phyloP scores from a whole-genome alignment of 1,139 yeast genomes.

The Kurtzmaniella quercitrusa region DNA sequence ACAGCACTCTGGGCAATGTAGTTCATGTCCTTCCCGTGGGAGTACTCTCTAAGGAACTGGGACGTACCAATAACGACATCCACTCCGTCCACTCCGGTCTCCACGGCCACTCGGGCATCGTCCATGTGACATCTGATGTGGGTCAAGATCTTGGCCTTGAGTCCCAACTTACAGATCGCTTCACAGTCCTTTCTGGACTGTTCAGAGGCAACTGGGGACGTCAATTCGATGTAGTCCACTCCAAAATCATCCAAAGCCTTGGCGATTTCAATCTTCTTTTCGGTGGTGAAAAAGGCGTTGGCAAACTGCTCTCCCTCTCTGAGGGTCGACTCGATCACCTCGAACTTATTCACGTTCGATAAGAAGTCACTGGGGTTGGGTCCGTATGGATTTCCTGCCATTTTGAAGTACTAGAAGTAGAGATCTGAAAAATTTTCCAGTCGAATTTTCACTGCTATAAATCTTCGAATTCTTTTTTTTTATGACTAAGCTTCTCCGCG shows the following conservation, averaged over 20 bases:
- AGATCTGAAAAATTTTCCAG: not conserved
- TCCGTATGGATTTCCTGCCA: conserved; percentile 72
- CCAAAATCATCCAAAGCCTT: conserved; percentile 97
- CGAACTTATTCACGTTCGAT: conserved; percentile 85
- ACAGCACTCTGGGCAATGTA: conserved; percentile 95
- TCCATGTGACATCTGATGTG: conserved; percentile 99
- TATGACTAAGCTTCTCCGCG: not conserved
- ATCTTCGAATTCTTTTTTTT: not conserved
- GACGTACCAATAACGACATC: conserved; percentile 98
- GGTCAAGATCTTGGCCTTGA: conserved; percentile 87
- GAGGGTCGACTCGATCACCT: conserved; percentile 89
- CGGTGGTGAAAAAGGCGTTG: conserved; percentile 92
- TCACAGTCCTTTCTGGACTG: conserved; percentile 93
- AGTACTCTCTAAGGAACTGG: conserved; percentile 87
- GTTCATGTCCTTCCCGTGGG: conserved; percentile 98
- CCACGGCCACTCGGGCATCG: conserved; percentile 94
- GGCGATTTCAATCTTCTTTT: conserved; percentile 95
- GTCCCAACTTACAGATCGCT: conserved; percentile 95
- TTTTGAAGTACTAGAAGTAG: not conserved
- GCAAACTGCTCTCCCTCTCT: conserved; percentile 99
- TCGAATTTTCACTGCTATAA: not conserved
- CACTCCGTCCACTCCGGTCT: conserved; percentile 98
- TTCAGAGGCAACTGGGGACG: conserved; percentile 97
- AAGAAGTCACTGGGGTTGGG: conserved; percentile 91
- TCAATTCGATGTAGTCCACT: conserved; percentile 94